Evolutionary conservation across 805 yeast species (phyloP).

Genomic region (Kazachstania bromeliacearum): DNA sequence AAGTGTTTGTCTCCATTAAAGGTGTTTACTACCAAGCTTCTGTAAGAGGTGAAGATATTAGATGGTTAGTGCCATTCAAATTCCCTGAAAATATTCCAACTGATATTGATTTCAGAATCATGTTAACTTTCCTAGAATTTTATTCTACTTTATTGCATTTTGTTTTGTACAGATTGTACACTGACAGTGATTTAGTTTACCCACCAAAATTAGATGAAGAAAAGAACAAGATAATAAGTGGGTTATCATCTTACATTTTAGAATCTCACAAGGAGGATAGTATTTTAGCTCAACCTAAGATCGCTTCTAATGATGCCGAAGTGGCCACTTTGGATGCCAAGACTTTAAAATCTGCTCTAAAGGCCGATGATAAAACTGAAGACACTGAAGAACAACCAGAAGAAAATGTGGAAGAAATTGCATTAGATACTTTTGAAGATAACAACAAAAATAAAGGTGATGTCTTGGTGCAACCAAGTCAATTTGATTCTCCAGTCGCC

Average conservation of each 20-base stretch:
- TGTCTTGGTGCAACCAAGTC: slow-evolving; percentile 59
- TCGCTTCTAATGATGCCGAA: slow-evolving; percentile 11
- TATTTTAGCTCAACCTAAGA: slow-evolving; percentile 19
- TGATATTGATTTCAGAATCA: slow-evolving; percentile 91
- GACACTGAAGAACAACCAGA: slow-evolving; percentile 32
- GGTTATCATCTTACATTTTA: slow-evolving; percentile 72
- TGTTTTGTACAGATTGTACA: slow-evolving; percentile 73
- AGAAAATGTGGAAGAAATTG: slow-evolving; percentile 33
- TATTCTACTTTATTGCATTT: slow-evolving; percentile 88
- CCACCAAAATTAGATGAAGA: slow-evolving; percentile 77
- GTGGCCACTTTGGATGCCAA: slow-evolving; percentile 29
- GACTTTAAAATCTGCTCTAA: slow-evolving; percentile 47
- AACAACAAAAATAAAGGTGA: slow-evolving; percentile 57
- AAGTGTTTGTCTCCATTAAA: slow-evolving; percentile 91
- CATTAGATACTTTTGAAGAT: slow-evolving; percentile 66
- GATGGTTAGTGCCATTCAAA: slow-evolving; percentile 96
- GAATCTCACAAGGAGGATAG: slow-evolving; percentile 36
- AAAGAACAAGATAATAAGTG: slow-evolving; percentile 80
- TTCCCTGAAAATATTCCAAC: slow-evolving; percentile 92
- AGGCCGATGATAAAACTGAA: slow-evolving; percentile 34
- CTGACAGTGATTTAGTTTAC: slow-evolving; percentile 75
- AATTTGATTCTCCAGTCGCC: slow-evolving; percentile 49
- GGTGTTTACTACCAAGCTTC: slow-evolving; percentile 93
- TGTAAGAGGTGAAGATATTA: slow-evolving; percentile 82
- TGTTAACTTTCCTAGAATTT: slow-evolving; percentile 93